These are phyloP conservation scores for Teratosphaeria viscida DNA, from an alignment of 2,329 filamentous ascomycete species.

Conservation along the genomic window DNA sequence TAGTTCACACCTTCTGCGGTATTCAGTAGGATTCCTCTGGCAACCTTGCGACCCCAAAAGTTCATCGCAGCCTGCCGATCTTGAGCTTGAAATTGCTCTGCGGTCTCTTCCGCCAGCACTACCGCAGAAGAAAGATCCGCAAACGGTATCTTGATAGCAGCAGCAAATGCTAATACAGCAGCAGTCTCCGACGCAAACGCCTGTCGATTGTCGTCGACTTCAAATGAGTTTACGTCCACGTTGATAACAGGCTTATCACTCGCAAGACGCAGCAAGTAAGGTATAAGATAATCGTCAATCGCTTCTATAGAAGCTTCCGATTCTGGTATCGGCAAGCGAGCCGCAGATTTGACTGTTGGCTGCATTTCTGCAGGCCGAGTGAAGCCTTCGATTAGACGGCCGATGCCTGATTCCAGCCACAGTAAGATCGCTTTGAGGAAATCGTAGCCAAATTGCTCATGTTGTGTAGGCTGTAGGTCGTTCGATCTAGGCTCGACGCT, in stretches of 20 bases:
- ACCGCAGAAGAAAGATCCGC: constrained; percentile 37
- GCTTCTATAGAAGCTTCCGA: constrained; percentile 40
- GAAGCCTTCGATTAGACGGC: constrained; percentile 47
- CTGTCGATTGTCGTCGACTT: constrained; percentile 42
- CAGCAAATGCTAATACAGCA: constrained; percentile 48
- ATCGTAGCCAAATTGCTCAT: constrained; percentile 51
- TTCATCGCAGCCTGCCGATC: constrained; percentile 33
- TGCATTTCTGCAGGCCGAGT: constrained; percentile 34
- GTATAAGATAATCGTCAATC: constrained; percentile 48
- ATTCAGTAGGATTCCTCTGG: constrained; percentile 48
- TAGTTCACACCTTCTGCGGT: constrained; percentile 47
- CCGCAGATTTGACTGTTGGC: constrained; percentile 24
- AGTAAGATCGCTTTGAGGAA: constrained; percentile 54
- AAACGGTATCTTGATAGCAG: constrained; percentile 43
- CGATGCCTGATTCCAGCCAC: constrained; percentile 51
- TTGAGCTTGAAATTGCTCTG: constrained; percentile 26
- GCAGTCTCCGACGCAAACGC: constrained; percentile 44
- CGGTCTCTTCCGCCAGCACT: constrained; percentile 7
- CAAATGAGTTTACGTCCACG: constrained; percentile 48
- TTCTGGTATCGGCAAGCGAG: constrained; percentile 39
- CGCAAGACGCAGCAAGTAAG: constrained; percentile 47
- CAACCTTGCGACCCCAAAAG: constrained; percentile 53
- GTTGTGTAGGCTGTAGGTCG: constrained; percentile 26
- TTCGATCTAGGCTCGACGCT: constrained; percentile 29
- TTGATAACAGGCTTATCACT: constrained; percentile 42